Base-by-base conservation (phyloP, 768 basidiomycete genomes). In the Macrolepiota albuminosa region DNA sequence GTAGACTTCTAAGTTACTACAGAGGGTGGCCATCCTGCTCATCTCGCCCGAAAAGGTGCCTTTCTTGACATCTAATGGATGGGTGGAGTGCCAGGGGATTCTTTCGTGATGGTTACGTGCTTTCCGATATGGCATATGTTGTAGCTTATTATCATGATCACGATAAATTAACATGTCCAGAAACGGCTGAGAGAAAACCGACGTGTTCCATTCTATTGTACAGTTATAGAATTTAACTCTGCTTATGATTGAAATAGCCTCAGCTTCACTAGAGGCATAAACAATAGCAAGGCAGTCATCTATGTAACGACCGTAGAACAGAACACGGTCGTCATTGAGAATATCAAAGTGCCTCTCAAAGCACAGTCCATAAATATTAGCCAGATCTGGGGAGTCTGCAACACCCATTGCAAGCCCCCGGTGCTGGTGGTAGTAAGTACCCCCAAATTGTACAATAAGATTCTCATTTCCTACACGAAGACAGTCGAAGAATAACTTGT, bases 71-170 rank as follows among this genome's bases (percentile, higher is more conserved):
- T 47, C 46, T 6, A 29, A 1, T 7, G 46, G 46, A 3, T 47
- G 46, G 2, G 26, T 13, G 4, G 21, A 21, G 21, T 21, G 21
- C 21, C 21, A 21, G 21, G 21, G 21, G 21, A 21, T 21, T 21
- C 21, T 29, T 47, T 47, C 13, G 2, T 29, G 46, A 14, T 47
- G 46, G 46, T 47, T 47, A 14, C 14, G 8, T 10, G 50, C 50
- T 3, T 51, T 51, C 6, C n/a, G 1, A 37, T 51, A 51, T 6
- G 50, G 50, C 2, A 2, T 2, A 37, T 51, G 50, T 24, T 34
- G n/a, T 0, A 51, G 5, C 2, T 0, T 11, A 0, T 6, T 6
- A 14, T 51, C 4, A 3, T 0, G 0, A 6, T 50, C 33, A 0
- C 33, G 10, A 21, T 34, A 50, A 9, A 50, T 21, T 10, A 50